These are phyloP conservation scores for Halteria grandinella DNA, from an alignment of 73 alveolate genomes.

Conservation along the genomic window DNA sequence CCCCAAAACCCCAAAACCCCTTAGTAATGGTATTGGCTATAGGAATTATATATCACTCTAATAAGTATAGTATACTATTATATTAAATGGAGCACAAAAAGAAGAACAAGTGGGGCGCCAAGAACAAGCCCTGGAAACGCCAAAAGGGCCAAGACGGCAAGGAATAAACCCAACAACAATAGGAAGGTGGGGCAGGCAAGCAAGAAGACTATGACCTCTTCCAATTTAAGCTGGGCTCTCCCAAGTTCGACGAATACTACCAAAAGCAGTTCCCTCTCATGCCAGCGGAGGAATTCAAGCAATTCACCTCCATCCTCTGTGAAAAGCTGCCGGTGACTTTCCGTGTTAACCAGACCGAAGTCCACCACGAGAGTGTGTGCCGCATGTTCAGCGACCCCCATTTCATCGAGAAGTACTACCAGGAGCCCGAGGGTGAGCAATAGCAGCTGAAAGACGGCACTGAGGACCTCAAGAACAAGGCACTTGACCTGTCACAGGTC, in stretches of 20 bases:
- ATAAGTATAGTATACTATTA: no score
- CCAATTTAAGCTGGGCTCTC: conserved; percentile 12
- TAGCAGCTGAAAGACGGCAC: conserved; percentile 56
- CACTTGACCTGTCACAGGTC: conserved; percentile 52
- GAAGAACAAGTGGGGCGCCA: no score
- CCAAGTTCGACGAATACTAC: conserved; percentile 59
- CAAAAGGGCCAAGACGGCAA: no score
- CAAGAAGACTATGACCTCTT: conserved; percentile 35
- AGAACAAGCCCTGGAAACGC: no score
- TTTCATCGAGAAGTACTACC: conserved; percentile 33
- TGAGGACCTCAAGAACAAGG: conserved; percentile 52
- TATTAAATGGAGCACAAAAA: no score
- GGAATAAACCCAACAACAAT: no score
- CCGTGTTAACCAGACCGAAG: conserved; percentile 68
- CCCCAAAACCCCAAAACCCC: no score
- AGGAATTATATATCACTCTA: background rate
- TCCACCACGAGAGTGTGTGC: conserved; percentile 32
- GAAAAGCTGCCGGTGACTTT: conserved; percentile 85
- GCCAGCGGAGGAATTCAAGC: conserved; percentile 63
- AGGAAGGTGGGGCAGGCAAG: no score
- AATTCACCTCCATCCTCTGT: conserved; percentile 57
- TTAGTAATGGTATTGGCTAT: no score
- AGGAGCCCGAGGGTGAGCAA: conserved; percentile 47
- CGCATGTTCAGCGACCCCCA: conserved; percentile 50
- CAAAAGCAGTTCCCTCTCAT: conserved; percentile 61